Conservation (phyloP, 2,329 filamentous ascomycete genomes). For the Acrodontium crateriforme region DNA sequence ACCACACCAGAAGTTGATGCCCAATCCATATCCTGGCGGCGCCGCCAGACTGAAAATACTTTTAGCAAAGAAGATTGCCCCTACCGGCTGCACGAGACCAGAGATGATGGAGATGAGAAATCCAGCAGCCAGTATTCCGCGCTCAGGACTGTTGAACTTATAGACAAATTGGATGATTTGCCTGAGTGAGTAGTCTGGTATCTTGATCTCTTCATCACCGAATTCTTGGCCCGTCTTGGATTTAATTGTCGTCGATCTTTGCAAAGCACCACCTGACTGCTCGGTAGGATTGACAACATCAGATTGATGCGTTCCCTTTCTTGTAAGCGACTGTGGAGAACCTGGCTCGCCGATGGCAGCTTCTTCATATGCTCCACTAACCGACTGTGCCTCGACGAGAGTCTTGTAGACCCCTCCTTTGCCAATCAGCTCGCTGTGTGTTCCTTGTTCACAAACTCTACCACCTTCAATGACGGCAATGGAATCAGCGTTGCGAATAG, state of each 20-base stretch:
- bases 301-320: slow-evolving; percentile 24
- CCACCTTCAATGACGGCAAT: not conserved
- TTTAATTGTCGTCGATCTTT: too few species aligned
- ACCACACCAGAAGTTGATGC: too few species aligned
- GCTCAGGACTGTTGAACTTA: slow-evolving; percentile 62
- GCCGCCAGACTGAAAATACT: slow-evolving; percentile 58
- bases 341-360: too few species aligned
- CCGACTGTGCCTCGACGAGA: too few species aligned
- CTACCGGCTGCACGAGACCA: slow-evolving; percentile 62
- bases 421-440: slow-evolving; percentile 46
- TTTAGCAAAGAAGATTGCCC: slow-evolving; percentile 74
- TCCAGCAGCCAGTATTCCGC: slow-evolving; percentile 55
- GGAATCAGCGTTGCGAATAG: slow-evolving; percentile 24
- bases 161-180: slow-evolving; percentile 63
- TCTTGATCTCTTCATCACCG: too few species aligned
- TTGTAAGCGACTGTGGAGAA: slow-evolving; percentile 20
- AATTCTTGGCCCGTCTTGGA: too few species aligned
- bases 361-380: too few species aligned
- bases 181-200: slow-evolving; percentile 61
- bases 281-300: too few species aligned
- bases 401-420: slow-evolving; percentile 29
- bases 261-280: too few species aligned
- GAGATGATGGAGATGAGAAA: slow-evolving; percentile 62
- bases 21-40: too few species aligned
- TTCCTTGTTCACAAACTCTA: slow-evolving; percentile 19